A percentile compares a stretch with the other conserved stretches of the same genome.
Evolutionary conservation across 768 basidiomycete species (phyloP).

Genomic region (Rhizopogon salebrosus): DNA sequence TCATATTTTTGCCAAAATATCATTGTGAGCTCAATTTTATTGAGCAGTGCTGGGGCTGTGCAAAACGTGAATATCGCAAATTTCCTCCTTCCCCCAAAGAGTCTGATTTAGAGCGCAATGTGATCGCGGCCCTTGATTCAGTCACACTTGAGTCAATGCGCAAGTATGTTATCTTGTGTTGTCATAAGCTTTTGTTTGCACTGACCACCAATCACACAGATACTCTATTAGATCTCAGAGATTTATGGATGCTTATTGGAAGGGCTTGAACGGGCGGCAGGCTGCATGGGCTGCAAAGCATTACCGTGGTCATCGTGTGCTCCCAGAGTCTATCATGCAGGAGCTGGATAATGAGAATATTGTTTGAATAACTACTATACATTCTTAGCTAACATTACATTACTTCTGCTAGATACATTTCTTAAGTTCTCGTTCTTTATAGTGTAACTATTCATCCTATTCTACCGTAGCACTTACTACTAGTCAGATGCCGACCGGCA

Average conservation of each 20-base stretch:
- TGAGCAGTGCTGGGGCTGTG: slow-evolving; percentile 33
- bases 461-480: too few species aligned
- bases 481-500: too few species aligned
- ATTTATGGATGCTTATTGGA: slow-evolving; percentile 18
- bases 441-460: too few species aligned
- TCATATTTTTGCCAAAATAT: slow-evolving; percentile 35
- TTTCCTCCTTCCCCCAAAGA: slow-evolving; percentile 22
- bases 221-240: slow-evolving; percentile 7
- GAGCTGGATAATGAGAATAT: too few species aligned
- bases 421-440: too few species aligned
- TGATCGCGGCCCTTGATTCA: slow-evolving; percentile 10
- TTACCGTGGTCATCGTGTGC: slow-evolving; percentile 3
- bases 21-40: slow-evolving; percentile 36
- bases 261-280: slow-evolving; percentile 17
- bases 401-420: too few species aligned
- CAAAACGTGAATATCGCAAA: slow-evolving; percentile 28
- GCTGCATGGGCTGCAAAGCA: slow-evolving; percentile 19
- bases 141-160: slow-evolving; percentile 7
- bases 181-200: slow-evolving; percentile 1
- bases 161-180: not conserved
- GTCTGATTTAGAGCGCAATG: slow-evolving; percentile 20
- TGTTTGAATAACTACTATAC: not conserved
- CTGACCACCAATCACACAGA: too few species aligned
- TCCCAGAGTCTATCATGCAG: too few species aligned
- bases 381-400: not conserved